Evolutionary conservation across 2,329 filamentous ascomycete genomes (phyloP), one percentile per base, ranked within the genome.

Genomic region (Biscogniauxia sp.): DNA sequence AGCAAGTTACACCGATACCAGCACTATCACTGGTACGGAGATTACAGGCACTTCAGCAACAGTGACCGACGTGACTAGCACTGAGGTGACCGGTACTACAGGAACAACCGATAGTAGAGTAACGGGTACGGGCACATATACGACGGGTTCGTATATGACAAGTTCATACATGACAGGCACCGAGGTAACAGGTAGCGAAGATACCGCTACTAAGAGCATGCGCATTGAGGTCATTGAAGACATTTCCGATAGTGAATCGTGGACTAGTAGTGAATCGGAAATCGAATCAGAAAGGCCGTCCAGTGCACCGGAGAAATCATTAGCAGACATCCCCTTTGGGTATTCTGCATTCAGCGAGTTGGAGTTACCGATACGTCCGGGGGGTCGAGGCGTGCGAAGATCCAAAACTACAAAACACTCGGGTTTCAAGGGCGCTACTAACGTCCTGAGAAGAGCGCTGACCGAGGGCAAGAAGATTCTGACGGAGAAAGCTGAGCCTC

Each of bases 331-430:
- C 54, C 85, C 86, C 0, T 82, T 88, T 69, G 86, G 86, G 5
- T 84, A 84, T 64, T 88, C 86, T 19, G 86, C 86, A n/a, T 88
- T 89, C 66, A 88, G 84, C 65, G 85, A 85, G 67, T 76, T 88
- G 6, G 85, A 88, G 57, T 72, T 88, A 1, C 80, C 85, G 0
- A 69, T 82, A 0, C 78, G 79, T 20, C 79, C 79, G 76, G 82
- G 57, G 75, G 79, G n/a, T 74, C 75, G 26, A 80, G 77, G 59
- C 72, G 70, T 60, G 68, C 72, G 45, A 76, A 78, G 70, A 74
- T 73, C 76, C 28, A 83, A 84, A 67, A 74, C 80, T 7, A 82
- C 84, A 53, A 77, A 84, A 51, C 84, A 80, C 55, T 74, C 80
- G 1, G 88, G 84, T 68, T 83, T 88, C 73, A 85, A 84, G 66